Base-by-base conservation (phyloP, 768 basidiomycete species). In the Suillus placidus region DNA sequence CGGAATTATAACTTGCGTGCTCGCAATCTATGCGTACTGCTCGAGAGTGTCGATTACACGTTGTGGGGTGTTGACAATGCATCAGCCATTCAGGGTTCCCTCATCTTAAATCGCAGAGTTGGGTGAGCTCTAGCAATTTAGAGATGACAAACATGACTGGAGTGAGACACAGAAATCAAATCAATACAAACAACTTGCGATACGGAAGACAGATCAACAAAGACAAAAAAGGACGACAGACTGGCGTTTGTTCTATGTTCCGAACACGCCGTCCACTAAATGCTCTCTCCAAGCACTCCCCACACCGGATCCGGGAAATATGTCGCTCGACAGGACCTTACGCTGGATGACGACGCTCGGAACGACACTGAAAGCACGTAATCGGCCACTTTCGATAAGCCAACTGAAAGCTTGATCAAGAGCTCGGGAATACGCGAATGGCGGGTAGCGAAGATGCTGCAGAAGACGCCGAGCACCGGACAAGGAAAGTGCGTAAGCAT, bases 341-440 rank as follows among this genome's bases (percentile, higher is more conserved):
- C 84, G 81, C 73, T 93, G 92, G 1, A 88, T 80, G 18, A 88
- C 79, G 20, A 93, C 74, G 66, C 88, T 89, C 0, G 90, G 90
- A 0, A 91, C 87, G 20, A 92, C 73, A 0, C 88, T 90, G 69
- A 83, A 93, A 51, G 84, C 81, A 61, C 80, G 83, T 52, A 93
- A 68, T 52, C 85, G 79, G 9, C 82, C 80, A 63, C 80, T 86
- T 68, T 81, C 75, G 13, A 92, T 77, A 16, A 93, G 81, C 89
- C 89, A 91, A 6, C 86, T 80, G 20, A 88, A 77, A 2, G 90
- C 91, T 68, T 91, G 89, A 71, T 93, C 92, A 61, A 93, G 82
- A 0, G 91, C 88, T 9, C 92, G 85, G 18, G 90, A 91, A 70
- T 91, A 92, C 0, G 92, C 90, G 71, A 93, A 93, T 0, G 83